A percentile compares a stretch with the other conserved stretches of the same genome.
These are phyloP conservation scores for Albifimbria verrucaria DNA, from an alignment of 2,329 filamentous ascomycete species.

Conservation along the genomic window DNA sequence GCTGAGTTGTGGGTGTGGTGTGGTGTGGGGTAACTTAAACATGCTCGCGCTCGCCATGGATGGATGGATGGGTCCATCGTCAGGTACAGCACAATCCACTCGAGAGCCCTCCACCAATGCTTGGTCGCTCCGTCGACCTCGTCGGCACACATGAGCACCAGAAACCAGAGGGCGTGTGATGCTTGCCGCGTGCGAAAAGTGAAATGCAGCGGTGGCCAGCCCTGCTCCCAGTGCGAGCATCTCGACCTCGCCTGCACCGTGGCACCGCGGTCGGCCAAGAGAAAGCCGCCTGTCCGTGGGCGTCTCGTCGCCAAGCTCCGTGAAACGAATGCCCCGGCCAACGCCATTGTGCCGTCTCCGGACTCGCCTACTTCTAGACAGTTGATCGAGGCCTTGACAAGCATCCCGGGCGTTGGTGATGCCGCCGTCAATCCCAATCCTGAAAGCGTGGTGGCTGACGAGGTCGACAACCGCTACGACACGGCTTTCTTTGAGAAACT, in stretches of 20 bases:
- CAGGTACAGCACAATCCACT: too few species aligned
- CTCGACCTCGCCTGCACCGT: slow-evolving; percentile 16
- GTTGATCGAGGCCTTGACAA: background rate
- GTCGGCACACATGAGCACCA: slow-evolving; percentile 20
- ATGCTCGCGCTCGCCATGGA: too few species aligned
- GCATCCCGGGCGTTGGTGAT: slow-evolving; percentile 18
- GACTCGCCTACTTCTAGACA: background rate
- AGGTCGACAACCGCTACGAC: slow-evolving; percentile 11
- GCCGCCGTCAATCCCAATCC: slow-evolving; percentile 6
- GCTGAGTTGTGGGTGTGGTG: too few species aligned
- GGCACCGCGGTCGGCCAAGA: slow-evolving; percentile 14
- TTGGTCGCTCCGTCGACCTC: slow-evolving; percentile 24
- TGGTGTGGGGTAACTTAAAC: too few species aligned
- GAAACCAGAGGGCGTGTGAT: slow-evolving; percentile 20
- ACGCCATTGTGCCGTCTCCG: slow-evolving; percentile 18
- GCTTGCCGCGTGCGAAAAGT: slow-evolving; percentile 21
- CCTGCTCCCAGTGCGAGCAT: slow-evolving; percentile 18
- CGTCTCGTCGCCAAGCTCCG: slow-evolving; percentile 18
- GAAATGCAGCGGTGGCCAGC: slow-evolving; percentile 19
- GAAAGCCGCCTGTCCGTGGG: slow-evolving; percentile 15
- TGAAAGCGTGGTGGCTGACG: background rate
- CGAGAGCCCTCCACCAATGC: too few species aligned
- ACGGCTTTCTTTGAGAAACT: slow-evolving; percentile 13
- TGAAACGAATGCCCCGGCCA: slow-evolving; percentile 15
- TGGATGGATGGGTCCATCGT: too few species aligned